These are phyloP conservation scores for Haematococcus sp. DNA, from an alignment of 139 green algal species.

Conservation along the genomic window DNA sequence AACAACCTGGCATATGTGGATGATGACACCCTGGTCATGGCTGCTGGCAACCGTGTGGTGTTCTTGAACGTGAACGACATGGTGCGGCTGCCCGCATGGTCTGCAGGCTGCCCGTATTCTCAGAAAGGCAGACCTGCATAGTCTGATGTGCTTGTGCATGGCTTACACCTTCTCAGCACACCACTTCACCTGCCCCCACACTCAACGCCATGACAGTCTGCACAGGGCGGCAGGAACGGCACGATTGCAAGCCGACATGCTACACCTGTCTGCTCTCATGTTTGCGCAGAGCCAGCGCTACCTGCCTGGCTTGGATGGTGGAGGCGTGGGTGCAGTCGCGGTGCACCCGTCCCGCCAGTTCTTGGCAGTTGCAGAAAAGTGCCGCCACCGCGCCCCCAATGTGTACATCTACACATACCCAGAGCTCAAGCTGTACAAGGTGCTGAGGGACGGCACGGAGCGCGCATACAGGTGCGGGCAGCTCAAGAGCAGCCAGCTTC, in stretches of 20 bases:
- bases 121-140: no score
- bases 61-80: conserved; percentile 48
- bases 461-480: conserved; percentile 45
- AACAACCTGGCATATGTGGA: conserved; percentile 66
- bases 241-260: no score
- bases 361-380: conserved; percentile 74
- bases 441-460: conserved; percentile 50
- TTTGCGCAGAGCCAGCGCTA: conserved; percentile 28
- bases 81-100: not conserved
- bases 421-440: conserved; percentile 35
- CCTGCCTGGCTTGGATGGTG: conserved; percentile 48
- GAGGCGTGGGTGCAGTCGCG: conserved; percentile 63
- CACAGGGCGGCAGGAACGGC: no score
- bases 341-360: conserved; percentile 62
- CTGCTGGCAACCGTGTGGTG: conserved; percentile 44
- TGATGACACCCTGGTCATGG: conserved; percentile 47
- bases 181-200: no score
- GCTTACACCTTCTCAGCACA: no score
- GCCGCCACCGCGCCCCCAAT: conserved; percentile 36
- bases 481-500: no score
- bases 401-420: conserved; percentile 74
- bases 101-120: conserved; percentile 10
- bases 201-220: no score
- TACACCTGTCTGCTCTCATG: no score
- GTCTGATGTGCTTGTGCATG: no score